Base-by-base conservation (phyloP, 495 filamentous ascomycete species). In the Aspergillus olivimuriae region DNA sequence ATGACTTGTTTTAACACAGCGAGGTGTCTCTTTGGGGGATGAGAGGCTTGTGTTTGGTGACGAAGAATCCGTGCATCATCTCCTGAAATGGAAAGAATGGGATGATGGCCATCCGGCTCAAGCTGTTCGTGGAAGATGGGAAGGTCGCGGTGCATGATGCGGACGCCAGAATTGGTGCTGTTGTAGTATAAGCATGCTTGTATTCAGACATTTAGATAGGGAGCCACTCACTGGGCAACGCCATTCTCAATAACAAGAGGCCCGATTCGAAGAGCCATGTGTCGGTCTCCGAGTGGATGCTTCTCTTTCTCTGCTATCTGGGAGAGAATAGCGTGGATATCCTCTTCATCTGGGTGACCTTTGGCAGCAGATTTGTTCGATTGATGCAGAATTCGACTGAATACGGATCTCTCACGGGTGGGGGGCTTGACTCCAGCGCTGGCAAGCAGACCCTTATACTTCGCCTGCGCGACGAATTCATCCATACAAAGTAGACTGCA, bases 171-270 rank as follows among this genome's bases (percentile, higher is more conserved):
- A 28, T 62, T 47, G 22, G 52, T 57, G 38, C 55, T 61, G 42
- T 32, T 35, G 16, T 22, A 21, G 17, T 44, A 52, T 17, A 2
- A 34, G 8, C 47, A 22, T 47, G 1, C 7, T 6, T 8, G 17
- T 20, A 15, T 16, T 14, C 4, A 1, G 2, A 10, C 18, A 6
- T 4, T 8, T 1, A 14, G 3, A 39, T 7, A 3, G 16, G 14
- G 31, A 31, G 4, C 12, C 16, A 43, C 51, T 39, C 30, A 58
- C 62, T 55, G 21, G 4, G 18, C 35, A 14, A 61, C 57, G 6
- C 65, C 61, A 24, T 70, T 70, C 45, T 73, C 65, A 15, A 73
- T 66, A 0, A 73, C 36, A 6, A 73, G 39, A 0, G 67, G 65
- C 1, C 69, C 67, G 36, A 73, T 36, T 6, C 58, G 49, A n/a